A percentile compares a stretch with the other conserved stretches of the same genome.
phyloP scores from a whole-genome alignment of 75 land plant species.

The Larix kaempferi region DNA sequence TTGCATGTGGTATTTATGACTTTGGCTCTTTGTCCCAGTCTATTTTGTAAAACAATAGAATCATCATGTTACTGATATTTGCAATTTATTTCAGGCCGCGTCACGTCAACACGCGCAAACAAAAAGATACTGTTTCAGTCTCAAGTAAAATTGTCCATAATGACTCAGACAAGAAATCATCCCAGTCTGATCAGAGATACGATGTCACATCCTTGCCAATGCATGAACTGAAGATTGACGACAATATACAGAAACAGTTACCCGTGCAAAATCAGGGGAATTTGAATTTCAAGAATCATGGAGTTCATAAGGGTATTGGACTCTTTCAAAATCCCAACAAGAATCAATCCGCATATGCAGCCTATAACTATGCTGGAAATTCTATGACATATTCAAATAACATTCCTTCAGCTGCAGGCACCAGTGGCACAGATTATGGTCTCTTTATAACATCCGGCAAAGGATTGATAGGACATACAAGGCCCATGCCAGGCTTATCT shows the following conservation, averaged over 20 bases:
- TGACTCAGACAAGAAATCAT: background rate
- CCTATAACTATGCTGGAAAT: no score
- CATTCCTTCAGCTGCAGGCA: background rate
- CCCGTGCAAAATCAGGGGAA: no score
- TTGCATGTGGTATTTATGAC: background rate
- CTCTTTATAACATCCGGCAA: background rate
- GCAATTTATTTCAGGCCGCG: background rate
- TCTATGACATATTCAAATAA: background rate
- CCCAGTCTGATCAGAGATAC: background rate
- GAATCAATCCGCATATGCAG: no score
- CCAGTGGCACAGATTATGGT: background rate
- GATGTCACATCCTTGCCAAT: background rate
- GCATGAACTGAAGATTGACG: background rate
- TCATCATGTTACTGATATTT: background rate
- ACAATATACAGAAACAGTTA: background rate
- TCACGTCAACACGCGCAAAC: background rate
- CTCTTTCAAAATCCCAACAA: no score
- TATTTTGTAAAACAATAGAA: background rate
- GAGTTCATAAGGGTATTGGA: no score
- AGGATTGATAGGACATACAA: background rate
- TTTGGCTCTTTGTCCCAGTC: background rate
- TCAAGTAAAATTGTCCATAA: background rate
- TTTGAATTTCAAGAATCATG: no score
- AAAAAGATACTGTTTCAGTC: background rate
- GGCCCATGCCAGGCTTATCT: background rate